Evolutionary conservation across 371 early-diverging fungal genomes (phyloP), one percentile per base, ranked within the genome.

Genomic region (Dinochytrium kinnereticum): DNA sequence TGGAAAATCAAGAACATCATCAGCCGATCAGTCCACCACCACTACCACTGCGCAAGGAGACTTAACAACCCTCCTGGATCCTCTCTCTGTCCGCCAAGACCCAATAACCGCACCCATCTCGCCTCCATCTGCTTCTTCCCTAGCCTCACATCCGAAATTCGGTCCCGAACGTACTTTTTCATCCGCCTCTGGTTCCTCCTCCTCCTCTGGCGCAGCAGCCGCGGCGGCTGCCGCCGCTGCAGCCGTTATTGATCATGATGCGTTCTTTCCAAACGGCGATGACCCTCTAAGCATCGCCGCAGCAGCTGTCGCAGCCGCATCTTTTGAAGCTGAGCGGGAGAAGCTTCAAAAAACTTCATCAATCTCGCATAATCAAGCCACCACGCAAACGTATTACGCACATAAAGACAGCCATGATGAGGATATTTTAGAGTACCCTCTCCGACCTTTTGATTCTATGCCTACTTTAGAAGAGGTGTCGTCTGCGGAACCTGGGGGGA

Each of bases 231-330:
- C 55, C 17, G 55, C 55, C 55, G 13, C 55, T 24, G 13, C 55
- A 53, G 5, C 24, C 5, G 26, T 26, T 5, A 5, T 26, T 5
- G 13, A n/a, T 15, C 7, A 5, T 5, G 61, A 61, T 37, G 24
- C 28, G 34, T 33, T 33, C 24, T 26, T 44, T 17, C 17, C 34
- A 5, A 40, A 37, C 44, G 66, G 66, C 3, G 66, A 66, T 37
- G 66, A 66, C 28, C 66, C 66, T 66, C 30, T 66, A 37, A 66
- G 66, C 44, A 37, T 40, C 24, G 66, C 66, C n/a, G 66, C 66
- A 39, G 66, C 66, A 10, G 66, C 66, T 15, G 66, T 37, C 30
- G 66, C 66, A 2, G 26, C 44, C 40, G 66, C 66, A 3, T 39
- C 66, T 10, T 37, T 13, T 19, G 66, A 66, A 28, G 66, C 66